These are phyloP conservation scores for Pichia sp. DNA, from an alignment of 1,139 yeast species.

Conservation along the genomic window DNA sequence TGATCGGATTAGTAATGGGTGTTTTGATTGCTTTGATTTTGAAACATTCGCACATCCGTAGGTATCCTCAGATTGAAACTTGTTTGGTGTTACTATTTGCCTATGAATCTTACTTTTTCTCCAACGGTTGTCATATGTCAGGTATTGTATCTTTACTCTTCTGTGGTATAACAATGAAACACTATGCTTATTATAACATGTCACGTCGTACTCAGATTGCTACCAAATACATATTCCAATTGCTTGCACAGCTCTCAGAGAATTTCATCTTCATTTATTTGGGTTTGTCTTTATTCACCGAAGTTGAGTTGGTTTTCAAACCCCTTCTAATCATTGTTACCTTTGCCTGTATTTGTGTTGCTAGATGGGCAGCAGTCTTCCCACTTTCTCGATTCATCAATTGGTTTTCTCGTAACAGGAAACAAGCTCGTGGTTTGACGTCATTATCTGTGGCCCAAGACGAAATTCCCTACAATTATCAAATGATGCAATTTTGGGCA, in stretches of 20 bases:
- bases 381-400: constrained; percentile 85
- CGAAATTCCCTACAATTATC: constrained; percentile 92
- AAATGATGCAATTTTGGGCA: constrained; percentile 99
- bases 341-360: constrained; percentile 84
- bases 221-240: constrained; percentile 87
- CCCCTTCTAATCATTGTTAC: constrained; percentile 90
- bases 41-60: constrained; percentile 87
- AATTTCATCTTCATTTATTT: constrained; percentile 94
- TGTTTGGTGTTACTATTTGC: constrained; percentile 88
- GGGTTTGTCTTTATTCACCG: constrained; percentile 92
- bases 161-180: constrained; percentile 95
- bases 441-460: constrained; percentile 55
- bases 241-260: constrained; percentile 91
- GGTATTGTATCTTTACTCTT: constrained; percentile 93
- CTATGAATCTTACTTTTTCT: constrained; percentile 93
- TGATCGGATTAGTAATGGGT: constrained; percentile 87
- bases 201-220: constrained; percentile 96
- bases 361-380: constrained; percentile 97
- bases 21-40: constrained; percentile 82
- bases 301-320: constrained; percentile 90
- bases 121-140: constrained; percentile 98
- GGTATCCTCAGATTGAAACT: constrained; percentile 95
- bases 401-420: constrained; percentile 64
- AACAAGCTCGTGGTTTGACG: constrained; percentile 37
- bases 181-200: constrained; percentile 96